Evolutionary conservation across 164 flowering plant genomes (phyloP).

Genomic region (Kalanchoe fedtschenkoi): DNA sequence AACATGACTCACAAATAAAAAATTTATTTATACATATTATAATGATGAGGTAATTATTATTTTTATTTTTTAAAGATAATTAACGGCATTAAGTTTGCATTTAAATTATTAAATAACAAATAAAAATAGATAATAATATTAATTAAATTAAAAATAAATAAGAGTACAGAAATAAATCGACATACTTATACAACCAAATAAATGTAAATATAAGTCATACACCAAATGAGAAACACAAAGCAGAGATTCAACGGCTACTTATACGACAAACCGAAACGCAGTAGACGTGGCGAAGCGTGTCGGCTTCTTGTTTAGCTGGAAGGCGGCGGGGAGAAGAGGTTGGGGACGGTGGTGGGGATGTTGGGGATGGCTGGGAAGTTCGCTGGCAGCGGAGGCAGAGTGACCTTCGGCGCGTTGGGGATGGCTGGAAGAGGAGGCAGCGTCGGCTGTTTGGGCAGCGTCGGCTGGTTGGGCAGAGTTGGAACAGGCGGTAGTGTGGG

Average conservation of each 20-base stretch:
- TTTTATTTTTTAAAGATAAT: too few relatives aligned
- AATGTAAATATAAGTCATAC: too few relatives aligned
- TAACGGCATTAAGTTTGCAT: too few relatives aligned
- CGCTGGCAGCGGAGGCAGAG: not conserved
- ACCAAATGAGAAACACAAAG: too few relatives aligned
- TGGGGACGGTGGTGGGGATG: slow-evolving; percentile 2
- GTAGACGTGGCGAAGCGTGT: not conserved
- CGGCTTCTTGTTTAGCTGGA: slow-evolving; percentile 7
- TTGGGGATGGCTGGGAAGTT: slow-evolving; percentile 4
- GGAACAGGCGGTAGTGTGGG: not conserved
- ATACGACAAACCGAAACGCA: not conserved
- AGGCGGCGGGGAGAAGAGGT: slow-evolving; percentile 2
- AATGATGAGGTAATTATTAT: too few relatives aligned
- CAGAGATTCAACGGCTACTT: not conserved
- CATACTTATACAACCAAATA: too few relatives aligned
- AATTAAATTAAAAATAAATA: too few relatives aligned
- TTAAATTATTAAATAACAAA: too few relatives aligned
- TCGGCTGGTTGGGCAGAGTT: not conserved
- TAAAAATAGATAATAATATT: too few relatives aligned
- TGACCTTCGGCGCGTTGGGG: not conserved
- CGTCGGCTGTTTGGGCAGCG: not conserved
- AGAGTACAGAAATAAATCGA: too few relatives aligned
- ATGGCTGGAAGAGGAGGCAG: not conserved
- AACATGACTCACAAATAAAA: too few relatives aligned
- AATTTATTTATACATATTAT: too few relatives aligned